Evolutionary conservation across 2,329 filamentous ascomycete genomes (phyloP).

Genomic region (Didymella segeticola): DNA sequence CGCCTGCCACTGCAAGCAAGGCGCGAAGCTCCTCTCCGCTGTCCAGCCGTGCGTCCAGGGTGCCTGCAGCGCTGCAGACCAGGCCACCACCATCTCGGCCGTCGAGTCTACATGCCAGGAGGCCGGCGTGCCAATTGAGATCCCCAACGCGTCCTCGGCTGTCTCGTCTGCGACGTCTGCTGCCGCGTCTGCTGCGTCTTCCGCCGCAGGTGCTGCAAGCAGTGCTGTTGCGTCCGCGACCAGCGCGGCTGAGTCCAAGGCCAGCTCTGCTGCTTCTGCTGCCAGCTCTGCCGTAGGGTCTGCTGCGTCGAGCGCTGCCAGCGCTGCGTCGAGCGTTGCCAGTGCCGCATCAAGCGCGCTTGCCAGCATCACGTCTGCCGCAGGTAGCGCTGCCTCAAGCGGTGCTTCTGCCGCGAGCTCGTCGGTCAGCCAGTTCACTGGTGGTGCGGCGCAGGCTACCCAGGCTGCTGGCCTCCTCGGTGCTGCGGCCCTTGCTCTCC

Average conservation of each 20-base stretch:
- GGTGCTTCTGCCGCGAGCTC: constrained; percentile 20
- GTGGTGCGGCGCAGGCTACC: constrained; percentile 42
- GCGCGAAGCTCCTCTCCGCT: constrained; percentile 47
- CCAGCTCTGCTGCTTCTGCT: constrained; percentile 11
- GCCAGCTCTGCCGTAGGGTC: constrained; percentile 18
- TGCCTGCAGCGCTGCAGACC: constrained; percentile 50
- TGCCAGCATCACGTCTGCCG: background rate
- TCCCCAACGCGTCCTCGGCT: constrained; percentile 30
- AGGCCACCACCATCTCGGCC: constrained; percentile 38
- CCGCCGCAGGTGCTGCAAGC: constrained; percentile 19
- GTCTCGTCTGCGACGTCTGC: constrained; percentile 19
- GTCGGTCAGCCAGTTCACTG: constrained; percentile 39
- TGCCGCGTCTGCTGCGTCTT: constrained; percentile 7
- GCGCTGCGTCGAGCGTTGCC: constrained; percentile 11
- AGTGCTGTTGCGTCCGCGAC: constrained; percentile 3
- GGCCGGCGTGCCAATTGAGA: constrained; percentile 39
- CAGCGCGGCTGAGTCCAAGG: constrained; percentile 3
- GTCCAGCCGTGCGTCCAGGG: constrained; percentile 57
- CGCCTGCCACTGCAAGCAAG: constrained; percentile 53
- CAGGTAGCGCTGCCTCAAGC: background rate
- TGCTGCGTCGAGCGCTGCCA: constrained; percentile 17
- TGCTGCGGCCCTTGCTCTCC: constrained; percentile 44
- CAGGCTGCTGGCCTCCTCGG: constrained; percentile 44
- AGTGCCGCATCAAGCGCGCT: constrained; percentile 11
- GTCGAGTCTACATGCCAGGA: constrained; percentile 43